Evolutionary conservation across 208 protist genomes (phyloP).

Genomic region (Leishmania gerbilli): DNA sequence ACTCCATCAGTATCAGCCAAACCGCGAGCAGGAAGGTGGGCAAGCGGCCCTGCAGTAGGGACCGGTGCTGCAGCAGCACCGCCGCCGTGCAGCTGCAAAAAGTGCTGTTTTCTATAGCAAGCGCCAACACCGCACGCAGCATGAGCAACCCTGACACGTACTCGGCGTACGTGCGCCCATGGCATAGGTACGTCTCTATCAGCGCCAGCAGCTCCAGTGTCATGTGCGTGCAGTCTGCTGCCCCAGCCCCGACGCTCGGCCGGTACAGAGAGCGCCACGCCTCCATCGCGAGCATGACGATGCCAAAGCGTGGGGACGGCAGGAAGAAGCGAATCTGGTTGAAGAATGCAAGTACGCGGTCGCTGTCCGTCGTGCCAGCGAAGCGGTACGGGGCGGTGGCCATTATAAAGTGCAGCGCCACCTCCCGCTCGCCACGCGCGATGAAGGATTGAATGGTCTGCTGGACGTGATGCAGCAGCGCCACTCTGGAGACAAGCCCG

Average conservation of each 20-base stretch:
- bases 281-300: conserved; percentile 75
- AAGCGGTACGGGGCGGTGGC: conserved; percentile 51
- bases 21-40: conserved; percentile 54
- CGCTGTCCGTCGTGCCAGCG: conserved; percentile 30
- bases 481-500: not conserved
- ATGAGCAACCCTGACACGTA: conserved; percentile 62
- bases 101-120: conserved; percentile 34
- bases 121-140: conserved; percentile 55
- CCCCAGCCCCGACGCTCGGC: conserved; percentile 39
- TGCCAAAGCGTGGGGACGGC: conserved; percentile 46
- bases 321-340: conserved; percentile 69
- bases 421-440: conserved; percentile 50
- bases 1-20: conserved; percentile 49
- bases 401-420: conserved; percentile 74
- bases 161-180: conserved; percentile 47
- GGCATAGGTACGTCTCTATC: conserved; percentile 47
- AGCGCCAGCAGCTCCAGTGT: conserved; percentile 52
- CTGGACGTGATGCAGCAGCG: conserved; percentile 31
- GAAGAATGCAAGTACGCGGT: conserved; percentile 64
- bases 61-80: conserved; percentile 40
- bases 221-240: conserved; percentile 53
- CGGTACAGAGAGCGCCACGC: conserved; percentile 60
- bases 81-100: conserved; percentile 12
- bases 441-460: conserved; percentile 50
- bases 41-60: conserved; percentile 43